Evolutionary conservation across 768 basidiomycete species (phyloP), one percentile per base, ranked within the genome.

Genomic region (Arthromyces matolae): DNA sequence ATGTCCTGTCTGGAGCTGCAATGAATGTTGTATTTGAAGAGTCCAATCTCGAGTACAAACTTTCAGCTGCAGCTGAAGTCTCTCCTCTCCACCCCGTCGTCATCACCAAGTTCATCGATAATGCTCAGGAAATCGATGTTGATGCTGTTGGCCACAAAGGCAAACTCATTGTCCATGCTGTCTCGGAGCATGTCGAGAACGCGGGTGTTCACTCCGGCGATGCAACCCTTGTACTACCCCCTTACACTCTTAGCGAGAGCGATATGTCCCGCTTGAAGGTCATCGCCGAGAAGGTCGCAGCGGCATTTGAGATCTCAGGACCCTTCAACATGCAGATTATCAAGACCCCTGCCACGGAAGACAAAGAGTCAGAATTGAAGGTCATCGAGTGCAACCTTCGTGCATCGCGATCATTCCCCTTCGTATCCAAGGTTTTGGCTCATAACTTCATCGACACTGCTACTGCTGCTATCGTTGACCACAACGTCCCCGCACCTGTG

Each of bases 251-350:
- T 33, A 67, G 71, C 36, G 74, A 80, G 36, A 60, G 62, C 22
- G 96, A 98, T 58, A 83, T 99, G 72, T 75, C 74, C 8, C 90
- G 93, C 49, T 75, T 97, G 53, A 98, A 97, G 75, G 79, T 77
- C 42, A 97, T 98, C 51, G 92, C 95, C 0, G 81, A 90, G 67
- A 97, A 96, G 71, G 94, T 99, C 52, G 95, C 93, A 27, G 74
- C 77, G 31, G 96, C 93, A 8, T 96, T 98, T 68, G 77, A 96
- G 60, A 98, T 99, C 44, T 96, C 93, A 22, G 96, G 96, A 28
- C 96, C 96, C 6, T 99, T 84, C 84, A 99, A 99, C 68, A 99
- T 99, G 94, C 96, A 99, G 68, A 81, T 99, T 66, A 98, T 99
- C 71, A 83, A 89, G 64, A 91, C 92, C 64, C 76, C 74, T 9